Conservation (phyloP, 441 rosid species). For the Mallotus repandus region DNA sequence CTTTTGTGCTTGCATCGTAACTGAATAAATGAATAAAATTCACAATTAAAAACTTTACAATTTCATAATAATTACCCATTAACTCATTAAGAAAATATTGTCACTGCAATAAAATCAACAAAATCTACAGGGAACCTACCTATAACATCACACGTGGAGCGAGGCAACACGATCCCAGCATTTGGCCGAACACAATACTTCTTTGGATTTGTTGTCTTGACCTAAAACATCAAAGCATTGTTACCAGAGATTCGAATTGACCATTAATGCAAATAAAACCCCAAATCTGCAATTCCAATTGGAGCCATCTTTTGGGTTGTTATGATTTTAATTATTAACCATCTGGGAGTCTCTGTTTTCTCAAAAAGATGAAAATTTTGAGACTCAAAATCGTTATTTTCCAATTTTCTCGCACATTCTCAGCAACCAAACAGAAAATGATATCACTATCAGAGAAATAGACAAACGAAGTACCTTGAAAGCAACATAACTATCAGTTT, state of each 20-base stretch:
- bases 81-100: neutral
- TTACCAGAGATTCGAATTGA: constrained; percentile 3
- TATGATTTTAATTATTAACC: neutral
- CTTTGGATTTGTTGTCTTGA: constrained; percentile 80
- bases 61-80: neutral
- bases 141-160: constrained; percentile 59
- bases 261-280: neutral
- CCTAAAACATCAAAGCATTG: constrained; percentile 37
- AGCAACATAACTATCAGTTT: constrained; percentile 62
- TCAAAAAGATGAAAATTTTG: neutral
- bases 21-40: constrained; percentile 28
- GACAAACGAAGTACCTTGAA: constrained; percentile 43
- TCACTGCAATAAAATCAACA: neutral
- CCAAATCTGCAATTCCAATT: constrained; percentile 7
- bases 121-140: constrained; percentile 31
- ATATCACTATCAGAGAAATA: constrained; percentile 3
- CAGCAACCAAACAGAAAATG: constrained; percentile 20
- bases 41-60: neutral
- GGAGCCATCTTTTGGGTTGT: neutral
- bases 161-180: constrained; percentile 68
- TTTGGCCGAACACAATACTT: constrained; percentile 82
- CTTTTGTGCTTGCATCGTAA: constrained; percentile 84
- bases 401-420: neutral
- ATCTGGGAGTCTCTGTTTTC: neutral
- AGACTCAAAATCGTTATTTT: neutral